Conservation (phyloP, 2,329 filamentous ascomycete species). For the Zopfia rhizophila region DNA sequence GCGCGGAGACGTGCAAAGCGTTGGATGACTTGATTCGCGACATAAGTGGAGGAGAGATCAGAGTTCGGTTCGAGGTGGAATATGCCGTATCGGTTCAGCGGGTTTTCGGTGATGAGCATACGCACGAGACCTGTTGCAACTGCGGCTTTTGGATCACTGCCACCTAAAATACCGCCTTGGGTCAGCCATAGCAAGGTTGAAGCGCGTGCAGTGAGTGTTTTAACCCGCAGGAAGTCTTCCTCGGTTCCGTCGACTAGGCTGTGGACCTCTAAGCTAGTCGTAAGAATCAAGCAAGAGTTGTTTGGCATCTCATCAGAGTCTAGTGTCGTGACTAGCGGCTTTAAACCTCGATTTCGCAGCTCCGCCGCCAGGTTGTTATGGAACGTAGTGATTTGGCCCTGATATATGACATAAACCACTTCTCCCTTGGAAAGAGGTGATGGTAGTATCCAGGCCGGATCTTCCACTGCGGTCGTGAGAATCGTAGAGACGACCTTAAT, state of each 20-base stretch:
- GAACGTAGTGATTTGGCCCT: background rate
- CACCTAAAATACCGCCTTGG: constrained; percentile 3
- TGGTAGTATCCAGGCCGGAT: constrained; percentile 4
- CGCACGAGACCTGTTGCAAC: constrained; percentile 1
- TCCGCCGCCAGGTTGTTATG: constrained; percentile 1
- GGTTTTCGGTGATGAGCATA: background rate
- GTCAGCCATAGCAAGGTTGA: constrained; percentile 6
- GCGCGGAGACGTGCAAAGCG: no score
- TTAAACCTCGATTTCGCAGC: background rate
- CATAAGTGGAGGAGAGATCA: no score
- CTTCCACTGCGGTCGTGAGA: constrained; percentile 4
- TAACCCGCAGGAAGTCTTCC: constrained; percentile 91
- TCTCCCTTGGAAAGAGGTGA: no score
- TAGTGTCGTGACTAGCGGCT: background rate
- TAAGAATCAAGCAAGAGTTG: background rate
- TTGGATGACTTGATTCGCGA: no score
- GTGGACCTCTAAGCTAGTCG: background rate
- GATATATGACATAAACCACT: constrained; percentile 2
- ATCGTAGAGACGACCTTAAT: background rate
- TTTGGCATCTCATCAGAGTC: constrained; percentile 1
- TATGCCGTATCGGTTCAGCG: background rate
- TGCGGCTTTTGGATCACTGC: background rate
- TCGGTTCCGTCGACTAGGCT: background rate
- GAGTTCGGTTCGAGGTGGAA: constrained; percentile 8
- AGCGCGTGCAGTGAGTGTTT: constrained; percentile 84